Base-by-base conservation (phyloP, 345 rosid species). In the Clarkia xantiana region DNA sequence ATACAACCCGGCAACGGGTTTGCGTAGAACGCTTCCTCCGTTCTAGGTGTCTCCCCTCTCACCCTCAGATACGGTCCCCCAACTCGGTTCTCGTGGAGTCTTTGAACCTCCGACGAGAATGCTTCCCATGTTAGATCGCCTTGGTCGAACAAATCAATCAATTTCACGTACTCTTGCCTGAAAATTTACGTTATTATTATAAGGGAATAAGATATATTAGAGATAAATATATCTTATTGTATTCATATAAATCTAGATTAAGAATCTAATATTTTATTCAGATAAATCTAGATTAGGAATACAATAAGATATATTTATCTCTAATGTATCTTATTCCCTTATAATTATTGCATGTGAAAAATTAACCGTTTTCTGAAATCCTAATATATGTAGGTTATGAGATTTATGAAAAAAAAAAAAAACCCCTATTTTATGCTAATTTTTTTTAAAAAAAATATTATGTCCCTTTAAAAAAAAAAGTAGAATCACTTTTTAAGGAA, bases 1-100 rank as follows among this genome's bases (percentile, higher is more conserved):
- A 88, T 56, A 61, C 97, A 88, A 14, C 84, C 97, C 0, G 97
- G 94, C 49, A 77, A 61, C 40, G 97, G 94, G 52, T 88, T 88
- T n/a, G 94, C 86, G 59, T 76, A 88, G 42, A 88, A 88, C 48
- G 76, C 79, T 71, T 88, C 97, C 70, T 88, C 94, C 38, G 71
- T 52, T 63, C 94, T 70, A 1, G 94, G 93, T 4, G 80, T 48
- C 36, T 75, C 84, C 53, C 86, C 86, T 11, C 61, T 66, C 60
- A 46, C 65, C 69, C 97, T 76, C 20, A 39, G 70, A 61, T 84
- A 73, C 10, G 97, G 84, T 29, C 76, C 72, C 63, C 97, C 94
- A 10, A 70, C 61, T 72, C 97, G 77, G 67, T 67, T 52, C 38
- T 76, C 59, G 50, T 88, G 89, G 19, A 71, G 56, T 51, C 64